Base-by-base conservation (phyloP, 495 filamentous ascomycete genomes). In the Schizothecium vesticola region DNA sequence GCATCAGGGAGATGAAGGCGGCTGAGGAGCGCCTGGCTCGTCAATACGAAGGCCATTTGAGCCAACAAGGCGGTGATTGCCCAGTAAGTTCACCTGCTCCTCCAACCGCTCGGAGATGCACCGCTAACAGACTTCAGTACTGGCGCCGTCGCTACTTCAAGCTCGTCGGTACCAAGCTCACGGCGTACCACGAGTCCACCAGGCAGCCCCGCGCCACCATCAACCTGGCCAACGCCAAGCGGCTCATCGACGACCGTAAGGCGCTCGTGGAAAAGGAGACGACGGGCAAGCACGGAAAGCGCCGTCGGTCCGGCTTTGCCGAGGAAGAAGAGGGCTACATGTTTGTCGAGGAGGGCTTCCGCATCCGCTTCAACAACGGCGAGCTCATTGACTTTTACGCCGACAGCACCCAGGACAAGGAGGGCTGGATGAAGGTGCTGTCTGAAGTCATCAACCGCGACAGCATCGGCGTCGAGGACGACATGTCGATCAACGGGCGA, bases 301-400 rank as follows among this genome's bases (percentile, higher is more conserved):
- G 95, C 24, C 89, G 95, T 43, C 94, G 95, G 75, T 96, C 92
- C 63, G 95, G 92, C 28, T 99, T 99, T 72, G 94, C 96, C 9
- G 95, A 98, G 78, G 96, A 98, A 73, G 96, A 98, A 78, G 95
- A 99, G 73, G 95, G 96, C 60, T 99, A 98, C 81, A 97, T 97
- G 93, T 98, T 98, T 72, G 95, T 99, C 24, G 95, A 99, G 79
- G 96, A 98, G 76, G 95, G 96, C 13, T 99, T 99, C 87, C 91
- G 95, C 36, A 94, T 99, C 76, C 92, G 94, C 64, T 99, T 99
- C 79, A 93, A 90, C 68, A 99, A 99, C 75, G 95, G 95, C 61
- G 95, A 99, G 80, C 88, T 94, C 56, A 99, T 99, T 70, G 95
- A 99, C 77, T 99, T 99, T 79, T 99, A 99, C 71, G 96, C 95